phyloP scores from a whole-genome alignment of 2,329 filamentous ascomycete species.

The Chaetomiaceae sp. region DNA sequence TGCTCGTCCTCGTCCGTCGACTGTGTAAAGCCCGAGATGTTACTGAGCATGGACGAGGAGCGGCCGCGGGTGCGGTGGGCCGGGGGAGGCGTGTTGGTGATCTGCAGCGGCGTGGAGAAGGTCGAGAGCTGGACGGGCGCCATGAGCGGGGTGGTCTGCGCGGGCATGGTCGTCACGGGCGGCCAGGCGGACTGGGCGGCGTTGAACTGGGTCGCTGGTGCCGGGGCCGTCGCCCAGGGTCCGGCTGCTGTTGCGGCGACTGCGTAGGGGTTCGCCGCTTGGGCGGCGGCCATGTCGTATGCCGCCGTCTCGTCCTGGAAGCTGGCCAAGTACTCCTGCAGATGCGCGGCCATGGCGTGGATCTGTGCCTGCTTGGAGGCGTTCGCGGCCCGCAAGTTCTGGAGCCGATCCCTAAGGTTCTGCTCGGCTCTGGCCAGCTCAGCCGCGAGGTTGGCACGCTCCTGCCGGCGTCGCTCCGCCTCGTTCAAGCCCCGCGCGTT shows the following conservation, averaged over 20 bases:
- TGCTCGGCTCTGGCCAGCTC: constrained; percentile 44
- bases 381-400: constrained; percentile 34
- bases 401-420: constrained; percentile 39
- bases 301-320: constrained; percentile 39
- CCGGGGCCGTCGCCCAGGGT: constrained; percentile 21
- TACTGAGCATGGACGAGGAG: constrained; percentile 63
- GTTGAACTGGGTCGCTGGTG: constrained; percentile 34
- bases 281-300: constrained; percentile 32
- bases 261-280: constrained; percentile 22
- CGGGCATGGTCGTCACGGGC: constrained; percentile 29
- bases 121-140: constrained; percentile 18
- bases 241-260: constrained; percentile 6
- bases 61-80: constrained; percentile 51
- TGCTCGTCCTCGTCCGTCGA: constrained; percentile 52
- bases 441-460: constrained; percentile 44
- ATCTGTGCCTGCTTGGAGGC: constrained; percentile 40
- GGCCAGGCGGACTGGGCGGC: constrained; percentile 38
- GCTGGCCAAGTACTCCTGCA: constrained; percentile 40
- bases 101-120: constrained; percentile 20
- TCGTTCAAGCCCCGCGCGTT: constrained; percentile 62
- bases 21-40: constrained; percentile 63
- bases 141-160: constrained; percentile 30
- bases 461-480: constrained; percentile 55
- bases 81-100: constrained; percentile 22
- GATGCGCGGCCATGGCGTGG: constrained; percentile 32